Evolutionary conservation across 2,329 filamentous ascomycete species (phyloP), one percentile per base, ranked within the genome.

Genomic region (Sarocladium kiliense): DNA sequence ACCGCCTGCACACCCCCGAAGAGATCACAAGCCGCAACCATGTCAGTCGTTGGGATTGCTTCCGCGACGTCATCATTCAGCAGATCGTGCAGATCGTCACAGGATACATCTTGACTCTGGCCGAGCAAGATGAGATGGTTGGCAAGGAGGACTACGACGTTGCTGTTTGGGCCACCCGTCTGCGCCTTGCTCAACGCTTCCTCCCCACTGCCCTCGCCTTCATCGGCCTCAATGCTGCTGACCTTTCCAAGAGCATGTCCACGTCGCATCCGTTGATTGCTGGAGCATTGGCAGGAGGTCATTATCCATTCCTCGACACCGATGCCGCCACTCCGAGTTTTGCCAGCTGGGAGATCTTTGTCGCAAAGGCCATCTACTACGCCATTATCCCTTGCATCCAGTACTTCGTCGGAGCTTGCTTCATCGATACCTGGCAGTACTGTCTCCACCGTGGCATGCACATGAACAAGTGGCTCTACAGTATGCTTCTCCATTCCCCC

Each of bases 381-480:
- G 74, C 85, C 59, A 68, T 86, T 37, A 79, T 97, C 59, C 94
- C 94, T 1, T 79, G 76, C 2, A 55, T 93, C 50, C 93, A 97
- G 69, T 89, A 96, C 66, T 74, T 82, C 56, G 65, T 89, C 51
- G 94, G 86, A 23, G 81, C 93, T 58, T 74, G 83, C 60, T 77
- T 95, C 61, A 82, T 97, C 62, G 94, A 99, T 73, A 94, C 91
- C 44, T 99, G 94, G 94, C 93, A 99, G 70, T 99, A 99, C 75
- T 96, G 97, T 74, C 80, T 93, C 64, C 94, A 99, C 73, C 90
- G 94, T 37, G 82, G 88, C 56, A 99, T 99, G 94, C 94, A 99
- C 74, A 80, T 94, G 77, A 97, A 97, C 76, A 92, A 89, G 71
- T 97, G 90, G 89, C 81, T 99, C 63, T 97, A 97, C 78, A 88